Percentiles rank a stretch among this genome's conserved stretches.
Conservation (phyloP, 306 rosid genomes). For the Quercus bicolor region DNA sequence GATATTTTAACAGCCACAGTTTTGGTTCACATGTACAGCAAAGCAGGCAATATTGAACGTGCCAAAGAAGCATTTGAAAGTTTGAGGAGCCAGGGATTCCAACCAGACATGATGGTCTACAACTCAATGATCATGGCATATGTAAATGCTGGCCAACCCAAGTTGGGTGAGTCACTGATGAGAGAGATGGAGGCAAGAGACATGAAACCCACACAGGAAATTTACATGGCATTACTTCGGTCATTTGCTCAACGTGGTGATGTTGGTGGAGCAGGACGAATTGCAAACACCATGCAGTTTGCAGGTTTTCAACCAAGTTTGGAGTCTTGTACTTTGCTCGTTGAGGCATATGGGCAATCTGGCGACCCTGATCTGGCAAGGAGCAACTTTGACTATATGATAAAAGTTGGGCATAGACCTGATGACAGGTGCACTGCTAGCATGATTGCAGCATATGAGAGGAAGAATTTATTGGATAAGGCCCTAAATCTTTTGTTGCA, state of each 20-base stretch:
- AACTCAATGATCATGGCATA: conserved; percentile 66
- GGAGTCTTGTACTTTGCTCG: conserved; percentile 64
- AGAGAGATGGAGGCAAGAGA: conserved; percentile 67
- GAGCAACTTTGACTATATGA: conserved; percentile 59
- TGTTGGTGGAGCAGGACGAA: conserved; percentile 38
- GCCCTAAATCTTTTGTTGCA: conserved; percentile 65
- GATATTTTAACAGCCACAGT: conserved; percentile 52
- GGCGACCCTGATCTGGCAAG: conserved; percentile 56
- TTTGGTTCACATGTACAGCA: conserved; percentile 78
- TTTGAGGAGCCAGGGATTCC: conserved; percentile 64
- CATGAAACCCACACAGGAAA: conserved; percentile 53
- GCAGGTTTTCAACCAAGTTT: conserved; percentile 47
- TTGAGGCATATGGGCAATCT: conserved; percentile 50
- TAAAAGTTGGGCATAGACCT: conserved; percentile 53
- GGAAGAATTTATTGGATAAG: conserved; percentile 55
- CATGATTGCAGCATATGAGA: conserved; percentile 73
- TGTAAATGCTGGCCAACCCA: conserved; percentile 59
- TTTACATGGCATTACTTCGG: conserved; percentile 64
- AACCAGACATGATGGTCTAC: conserved; percentile 58
- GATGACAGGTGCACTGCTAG: conserved; percentile 78
- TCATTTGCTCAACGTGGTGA: conserved; percentile 50
- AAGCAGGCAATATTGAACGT: conserved; percentile 58
- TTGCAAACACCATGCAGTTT: conserved; percentile 51
- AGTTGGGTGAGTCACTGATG: conserved; percentile 39
- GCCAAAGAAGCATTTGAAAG: conserved; percentile 60